A percentile compares a stretch with the other conserved stretches of the same genome.
Conservation (phyloP, 495 filamentous ascomycete genomes). For the Annulohypoxylon bovei region DNA sequence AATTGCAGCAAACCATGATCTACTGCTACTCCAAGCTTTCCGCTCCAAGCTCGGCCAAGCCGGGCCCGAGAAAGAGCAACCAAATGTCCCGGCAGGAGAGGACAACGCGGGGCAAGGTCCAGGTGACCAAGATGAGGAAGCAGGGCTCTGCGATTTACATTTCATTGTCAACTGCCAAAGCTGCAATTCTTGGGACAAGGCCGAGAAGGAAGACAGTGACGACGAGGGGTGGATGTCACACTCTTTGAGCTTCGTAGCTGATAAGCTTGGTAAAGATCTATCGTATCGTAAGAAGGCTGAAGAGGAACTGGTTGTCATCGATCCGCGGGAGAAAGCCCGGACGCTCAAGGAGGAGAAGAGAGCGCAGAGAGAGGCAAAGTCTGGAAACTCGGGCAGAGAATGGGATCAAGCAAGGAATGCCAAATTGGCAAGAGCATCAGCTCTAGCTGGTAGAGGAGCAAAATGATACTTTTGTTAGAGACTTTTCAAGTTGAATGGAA, state of each 20-base stretch:
- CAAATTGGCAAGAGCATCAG: conserved; percentile 53
- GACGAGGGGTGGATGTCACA: conserved; percentile 76
- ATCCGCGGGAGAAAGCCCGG: conserved; percentile 85
- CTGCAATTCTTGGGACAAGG: conserved; percentile 80
- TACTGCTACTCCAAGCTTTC: conserved; percentile 78
- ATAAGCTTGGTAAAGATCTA: conserved; percentile 89
- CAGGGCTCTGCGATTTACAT: conserved; percentile 83
- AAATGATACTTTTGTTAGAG: conserved; percentile 39
- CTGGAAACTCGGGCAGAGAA: conserved; percentile 60
- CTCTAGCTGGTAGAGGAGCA: conserved; percentile 57
- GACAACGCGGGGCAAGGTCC: conserved; percentile 47
- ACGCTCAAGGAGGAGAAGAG: conserved; percentile 72
- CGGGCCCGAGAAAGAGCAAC: conserved; percentile 58
- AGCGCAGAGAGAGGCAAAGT: conserved; percentile 59
- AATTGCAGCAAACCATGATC: conserved; percentile 61
- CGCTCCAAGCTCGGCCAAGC: conserved; percentile 76
- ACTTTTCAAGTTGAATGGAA: conserved; percentile 3
- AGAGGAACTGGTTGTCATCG: conserved; percentile 92
- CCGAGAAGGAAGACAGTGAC: conserved; percentile 68
- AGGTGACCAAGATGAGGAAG: conserved; percentile 70
- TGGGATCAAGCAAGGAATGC: conserved; percentile 65
- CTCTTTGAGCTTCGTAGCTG: conserved; percentile 83
- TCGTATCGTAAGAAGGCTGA: conserved; percentile 88
- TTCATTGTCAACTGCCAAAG: conserved; percentile 94
- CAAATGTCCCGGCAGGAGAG: conserved; percentile 40